A percentile compares a stretch with the other conserved stretches of the same genome.
These are phyloP conservation scores for Cytospora piceicola DNA, from an alignment of 2,329 filamentous ascomycete species.

Conservation along the genomic window DNA sequence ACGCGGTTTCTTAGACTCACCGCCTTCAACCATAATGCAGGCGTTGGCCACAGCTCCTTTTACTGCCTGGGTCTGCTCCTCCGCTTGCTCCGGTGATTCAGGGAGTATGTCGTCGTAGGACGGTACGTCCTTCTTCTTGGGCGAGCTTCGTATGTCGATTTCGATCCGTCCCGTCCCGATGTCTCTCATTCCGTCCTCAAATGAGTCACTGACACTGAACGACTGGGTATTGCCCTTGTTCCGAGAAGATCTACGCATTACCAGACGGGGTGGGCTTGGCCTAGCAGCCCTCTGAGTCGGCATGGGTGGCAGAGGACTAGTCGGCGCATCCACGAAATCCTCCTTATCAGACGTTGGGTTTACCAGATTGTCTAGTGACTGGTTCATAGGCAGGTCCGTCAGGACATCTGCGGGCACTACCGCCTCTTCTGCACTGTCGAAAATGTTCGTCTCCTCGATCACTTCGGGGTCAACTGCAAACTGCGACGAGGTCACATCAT, in stretches of 20 bases:
- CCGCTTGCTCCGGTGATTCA: constrained; percentile 18
- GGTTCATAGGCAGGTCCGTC: neutral
- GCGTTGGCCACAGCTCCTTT: neutral
- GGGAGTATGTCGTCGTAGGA: constrained; percentile 28
- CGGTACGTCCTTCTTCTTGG: constrained; percentile 23
- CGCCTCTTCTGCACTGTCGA: neutral
- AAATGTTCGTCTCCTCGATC: constrained; percentile 19
- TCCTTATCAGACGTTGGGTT: constrained; percentile 50
- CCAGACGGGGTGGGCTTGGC: constrained; percentile 18
- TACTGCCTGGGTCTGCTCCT: neutral
- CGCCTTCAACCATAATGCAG: constrained; percentile 23
- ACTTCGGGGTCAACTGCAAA: neutral
- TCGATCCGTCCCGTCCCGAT: constrained; percentile 24
- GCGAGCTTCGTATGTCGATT: constrained; percentile 27
- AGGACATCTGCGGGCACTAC: neutral
- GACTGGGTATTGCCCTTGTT: constrained; percentile 36
- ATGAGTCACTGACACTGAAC: constrained; percentile 45
- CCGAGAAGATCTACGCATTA: constrained; percentile 11
- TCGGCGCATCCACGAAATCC: constrained; percentile 55
- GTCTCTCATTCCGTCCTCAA: constrained; percentile 23
- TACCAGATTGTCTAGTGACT: constrained; percentile 34
- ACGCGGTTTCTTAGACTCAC: constrained; percentile 3
- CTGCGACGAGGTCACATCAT: constrained; percentile 11
- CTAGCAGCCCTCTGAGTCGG: constrained; percentile 36
- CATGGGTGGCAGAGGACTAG: constrained; percentile 44